These are phyloP conservation scores for Pleurotus eryngii DNA, from an alignment of 768 basidiomycete genomes.

Conservation along the genomic window DNA sequence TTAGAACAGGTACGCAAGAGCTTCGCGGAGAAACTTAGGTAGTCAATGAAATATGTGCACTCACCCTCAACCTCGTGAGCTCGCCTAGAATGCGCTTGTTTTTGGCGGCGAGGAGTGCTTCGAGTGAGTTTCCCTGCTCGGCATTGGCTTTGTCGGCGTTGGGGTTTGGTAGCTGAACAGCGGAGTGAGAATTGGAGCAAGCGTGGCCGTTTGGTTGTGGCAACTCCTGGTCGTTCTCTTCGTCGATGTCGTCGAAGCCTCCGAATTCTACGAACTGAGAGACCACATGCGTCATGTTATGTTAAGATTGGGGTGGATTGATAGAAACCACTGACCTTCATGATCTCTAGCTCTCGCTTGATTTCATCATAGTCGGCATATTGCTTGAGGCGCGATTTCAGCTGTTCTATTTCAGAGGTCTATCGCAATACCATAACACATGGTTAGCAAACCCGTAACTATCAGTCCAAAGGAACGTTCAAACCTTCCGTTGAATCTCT, in stretches of 20 bases:
- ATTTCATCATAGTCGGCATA: constrained; percentile 93
- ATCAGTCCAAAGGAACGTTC: background rate
- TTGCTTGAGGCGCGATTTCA: constrained; percentile 66
- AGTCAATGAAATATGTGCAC: constrained; percentile 15
- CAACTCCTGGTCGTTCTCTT: constrained; percentile 36
- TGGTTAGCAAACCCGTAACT: background rate
- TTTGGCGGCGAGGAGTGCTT: constrained; percentile 87
- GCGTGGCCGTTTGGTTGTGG: constrained; percentile 29
- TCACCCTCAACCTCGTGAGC: constrained; percentile 83
- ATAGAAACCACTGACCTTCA: constrained; percentile 67
- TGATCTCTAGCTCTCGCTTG: constrained; percentile 95
- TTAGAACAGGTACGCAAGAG: background rate
- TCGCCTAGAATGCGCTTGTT: constrained; percentile 93
- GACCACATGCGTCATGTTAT: background rate
- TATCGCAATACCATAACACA: constrained; percentile 21
- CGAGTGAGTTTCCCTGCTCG: constrained; percentile 78
- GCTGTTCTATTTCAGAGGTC: constrained; percentile 62
- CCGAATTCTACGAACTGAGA: constrained; percentile 92
- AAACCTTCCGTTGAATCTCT: constrained; percentile 56
- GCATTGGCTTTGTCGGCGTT: constrained; percentile 82
- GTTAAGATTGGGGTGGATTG: background rate
- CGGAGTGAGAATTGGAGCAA: constrained; percentile 28
- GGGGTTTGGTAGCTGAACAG: constrained; percentile 78
- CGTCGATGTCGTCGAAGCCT: constrained; percentile 76
- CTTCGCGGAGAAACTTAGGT: background rate